A percentile compares a stretch with the other conserved stretches of the same genome.
Evolutionary conservation across 192 early-diverging fungal genomes (phyloP).

Genomic region (Gaertneriomyces semiglobifer): DNA sequence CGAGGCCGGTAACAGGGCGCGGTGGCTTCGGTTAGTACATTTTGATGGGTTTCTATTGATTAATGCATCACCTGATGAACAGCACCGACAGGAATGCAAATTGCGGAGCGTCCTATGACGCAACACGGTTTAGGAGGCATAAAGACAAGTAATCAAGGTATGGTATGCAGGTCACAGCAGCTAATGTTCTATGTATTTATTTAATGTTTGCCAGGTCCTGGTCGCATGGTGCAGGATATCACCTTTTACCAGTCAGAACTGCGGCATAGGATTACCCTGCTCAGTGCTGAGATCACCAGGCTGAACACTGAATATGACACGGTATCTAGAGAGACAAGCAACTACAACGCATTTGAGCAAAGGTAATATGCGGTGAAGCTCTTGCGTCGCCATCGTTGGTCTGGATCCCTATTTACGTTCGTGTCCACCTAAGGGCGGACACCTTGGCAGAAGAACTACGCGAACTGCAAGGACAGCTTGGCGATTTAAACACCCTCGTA

Average conservation of each 20-base stretch:
- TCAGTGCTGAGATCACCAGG: constrained; percentile 44
- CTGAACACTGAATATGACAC: constrained; percentile 45
- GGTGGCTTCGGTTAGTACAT: constrained; percentile 21
- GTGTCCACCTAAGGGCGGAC: constrained; percentile 38
- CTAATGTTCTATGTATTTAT: background rate
- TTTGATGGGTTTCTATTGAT: background rate
- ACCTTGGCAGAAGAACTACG: constrained; percentile 46
- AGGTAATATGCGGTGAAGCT: constrained; percentile 27
- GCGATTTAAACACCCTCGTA: constrained; percentile 54
- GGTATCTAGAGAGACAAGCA: constrained; percentile 48
- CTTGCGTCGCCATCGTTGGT: background rate
- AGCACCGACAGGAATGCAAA: constrained; percentile 31
- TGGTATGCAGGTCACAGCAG: background rate
- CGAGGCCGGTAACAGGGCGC: constrained; percentile 35
- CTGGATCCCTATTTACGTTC: too few relatives aligned
- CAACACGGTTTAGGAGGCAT: constrained; percentile 63
- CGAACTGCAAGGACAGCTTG: constrained; percentile 55
- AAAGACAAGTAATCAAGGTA: constrained; percentile 24
- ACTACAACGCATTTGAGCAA: constrained; percentile 52
- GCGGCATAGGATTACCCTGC: constrained; percentile 45
- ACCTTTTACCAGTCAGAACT: constrained; percentile 56
- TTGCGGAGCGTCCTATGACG: constrained; percentile 57
- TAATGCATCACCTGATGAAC: constrained; percentile 2
- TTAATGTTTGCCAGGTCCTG: constrained; percentile 30
- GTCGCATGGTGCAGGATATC: constrained; percentile 50